phyloP scores from a whole-genome alignment of 306 rosid genomes.

The Quercus mongolica region DNA sequence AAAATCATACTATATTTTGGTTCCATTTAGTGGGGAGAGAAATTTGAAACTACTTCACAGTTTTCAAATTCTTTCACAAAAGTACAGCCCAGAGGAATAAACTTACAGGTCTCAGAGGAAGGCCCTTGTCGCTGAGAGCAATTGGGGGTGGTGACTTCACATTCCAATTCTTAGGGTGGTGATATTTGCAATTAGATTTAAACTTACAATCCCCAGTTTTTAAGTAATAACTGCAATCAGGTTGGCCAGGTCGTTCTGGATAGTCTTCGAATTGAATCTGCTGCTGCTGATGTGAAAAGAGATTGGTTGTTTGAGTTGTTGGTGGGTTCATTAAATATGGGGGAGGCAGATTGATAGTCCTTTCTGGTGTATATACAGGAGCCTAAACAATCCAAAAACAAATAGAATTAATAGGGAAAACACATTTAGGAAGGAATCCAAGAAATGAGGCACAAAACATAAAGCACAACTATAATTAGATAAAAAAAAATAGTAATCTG shows the following conservation, averaged over 20 bases:
- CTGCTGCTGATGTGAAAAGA: conserved; percentile 48
- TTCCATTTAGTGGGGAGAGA: not conserved
- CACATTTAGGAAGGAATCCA: not conserved
- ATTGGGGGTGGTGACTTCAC: conserved; percentile 45
- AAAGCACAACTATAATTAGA: not conserved
- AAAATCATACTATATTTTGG: not conserved
- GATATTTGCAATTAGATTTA: conserved; percentile 78
- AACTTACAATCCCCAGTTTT: conserved; percentile 92
- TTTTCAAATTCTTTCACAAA: not conserved
- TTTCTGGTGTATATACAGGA: conserved; percentile 60
- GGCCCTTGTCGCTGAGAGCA: conserved; percentile 78
- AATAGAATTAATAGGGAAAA: not conserved
- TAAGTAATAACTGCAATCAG: conserved; percentile 78
- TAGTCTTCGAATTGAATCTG: conserved; percentile 49
- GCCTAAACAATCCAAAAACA: conserved; percentile 54
- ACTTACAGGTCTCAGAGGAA: conserved; percentile 95
- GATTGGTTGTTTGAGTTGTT: conserved; percentile 49
- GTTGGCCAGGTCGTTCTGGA: conserved; percentile 96
- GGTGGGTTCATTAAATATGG: conserved; percentile 52
- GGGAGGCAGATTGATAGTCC: conserved; percentile 59
- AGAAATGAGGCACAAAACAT: not conserved
- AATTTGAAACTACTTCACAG: not conserved
- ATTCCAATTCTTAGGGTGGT: conserved; percentile 75
- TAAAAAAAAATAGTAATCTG: not conserved
- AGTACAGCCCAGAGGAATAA: conserved; percentile 11